Conservation (phyloP, 1,139 yeast genomes). For the Yarrowia galli region DNA sequence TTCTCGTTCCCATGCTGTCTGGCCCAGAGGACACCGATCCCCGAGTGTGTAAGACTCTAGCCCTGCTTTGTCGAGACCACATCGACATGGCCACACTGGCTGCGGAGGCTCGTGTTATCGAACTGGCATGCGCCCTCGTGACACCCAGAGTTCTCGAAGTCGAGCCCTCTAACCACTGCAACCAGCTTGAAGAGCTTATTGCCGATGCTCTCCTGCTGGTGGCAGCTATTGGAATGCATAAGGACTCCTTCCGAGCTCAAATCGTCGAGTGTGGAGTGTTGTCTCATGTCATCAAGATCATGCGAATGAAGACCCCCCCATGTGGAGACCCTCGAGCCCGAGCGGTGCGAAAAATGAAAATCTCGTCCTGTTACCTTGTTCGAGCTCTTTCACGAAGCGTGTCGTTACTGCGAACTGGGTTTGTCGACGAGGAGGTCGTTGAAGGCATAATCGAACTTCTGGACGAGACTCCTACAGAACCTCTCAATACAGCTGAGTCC, state of each 20-base stretch:
- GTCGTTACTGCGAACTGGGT: slow-evolving; percentile 69
- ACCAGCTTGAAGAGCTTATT: slow-evolving; percentile 44
- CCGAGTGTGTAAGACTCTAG: slow-evolving; percentile 47
- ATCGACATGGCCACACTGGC: slow-evolving; percentile 49
- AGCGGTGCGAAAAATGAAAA: slow-evolving; percentile 46
- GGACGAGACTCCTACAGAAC: slow-evolving; percentile 44
- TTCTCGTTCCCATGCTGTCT: slow-evolving; percentile 49
- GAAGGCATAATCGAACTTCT: slow-evolving; percentile 57
- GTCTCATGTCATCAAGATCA: slow-evolving; percentile 46
- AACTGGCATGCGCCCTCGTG: slow-evolving; percentile 44
- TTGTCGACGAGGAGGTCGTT: slow-evolving; percentile 64
- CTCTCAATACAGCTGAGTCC: slow-evolving; percentile 6
- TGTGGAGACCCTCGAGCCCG: slow-evolving; percentile 40
- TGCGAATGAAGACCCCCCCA: slow-evolving; percentile 42
- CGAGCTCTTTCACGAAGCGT: slow-evolving; percentile 81
- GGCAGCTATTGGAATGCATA: slow-evolving; percentile 51
- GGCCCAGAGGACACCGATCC: slow-evolving; percentile 46
- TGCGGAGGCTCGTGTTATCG: slow-evolving; percentile 50
- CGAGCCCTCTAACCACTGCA: slow-evolving; percentile 40
- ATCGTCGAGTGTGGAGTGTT: slow-evolving; percentile 50
- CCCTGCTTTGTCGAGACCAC: slow-evolving; percentile 49
- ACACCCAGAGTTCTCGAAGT: slow-evolving; percentile 10
- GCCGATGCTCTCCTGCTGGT: slow-evolving; percentile 48
- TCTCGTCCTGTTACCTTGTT: slow-evolving; percentile 62
- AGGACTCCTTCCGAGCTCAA: slow-evolving; percentile 48